Evolutionary conservation across 805 yeast species (phyloP), one percentile per base, ranked within the genome.

Genomic region (Saccharomycopsis fermentans): DNA sequence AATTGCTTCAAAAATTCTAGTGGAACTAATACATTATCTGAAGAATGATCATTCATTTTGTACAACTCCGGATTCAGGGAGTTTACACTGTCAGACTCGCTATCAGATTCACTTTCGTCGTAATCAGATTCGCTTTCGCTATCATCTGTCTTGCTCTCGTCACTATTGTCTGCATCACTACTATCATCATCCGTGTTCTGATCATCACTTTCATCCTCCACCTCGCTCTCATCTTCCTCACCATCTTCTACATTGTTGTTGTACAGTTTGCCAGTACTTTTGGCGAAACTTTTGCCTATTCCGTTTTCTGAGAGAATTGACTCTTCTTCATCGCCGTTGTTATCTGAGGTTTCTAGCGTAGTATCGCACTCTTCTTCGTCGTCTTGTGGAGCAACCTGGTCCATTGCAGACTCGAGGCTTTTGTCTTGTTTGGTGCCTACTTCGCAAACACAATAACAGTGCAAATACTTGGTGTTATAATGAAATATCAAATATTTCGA

Each of bases 1-100:
- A 87, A 68, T 32, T 77, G 69, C 29, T 74, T 71, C 24, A 83
- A 68, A 58, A 87, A 79, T 26, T 77, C 77, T 60, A 76, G 75
- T 1, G 88, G 82, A n/a, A 77, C 68, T 56, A 81, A 65, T 0
- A 87, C 85, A 52, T 82, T 80, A 21, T 65, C 62, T 54, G 63
- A 21, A 43, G 32, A 43, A 14, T 43, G 50, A 68, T 29, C 70
- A 61, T 2, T 70, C 63, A 47, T 43, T 26, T 52, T n/a, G n/a
- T 36, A 27, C 27, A 26, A n/a, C 6, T 35, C 24, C 26, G 21
- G 26, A 26, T 35, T 16, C 11, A n/a, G 12, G n/a, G 24, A 53
- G 12, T 36, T 17, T 24, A 27, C 55, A 16, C 47, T 55, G 12
- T 34, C 27, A 1, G 53, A 58, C 21, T 14, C 16, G 16, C 53